Evolutionary conservation across 352 stramenopile species (phyloP), one percentile per base, ranked within the genome.

Genomic region (Aphanomyces euteiches): DNA sequence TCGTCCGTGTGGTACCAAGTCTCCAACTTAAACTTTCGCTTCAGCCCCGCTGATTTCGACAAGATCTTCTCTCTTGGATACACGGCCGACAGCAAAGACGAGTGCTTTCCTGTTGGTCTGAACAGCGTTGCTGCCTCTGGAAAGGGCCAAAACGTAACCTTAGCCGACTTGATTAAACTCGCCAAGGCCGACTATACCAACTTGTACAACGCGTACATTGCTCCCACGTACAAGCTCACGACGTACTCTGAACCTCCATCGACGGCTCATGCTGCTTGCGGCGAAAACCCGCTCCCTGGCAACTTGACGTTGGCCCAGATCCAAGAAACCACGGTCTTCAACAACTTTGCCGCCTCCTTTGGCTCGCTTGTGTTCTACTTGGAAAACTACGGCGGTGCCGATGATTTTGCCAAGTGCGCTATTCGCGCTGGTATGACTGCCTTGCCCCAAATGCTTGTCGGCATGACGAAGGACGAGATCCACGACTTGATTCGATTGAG

Each of bases 301-400:
- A 50, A 50, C 43, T n/a, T 50, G 43, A 56, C 72, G 36, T 72
- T 83, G 4, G 73, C 74, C 50, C 72, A 80, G 38, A 73, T 81
- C 34, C 83, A 87, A 65, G 61, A 76, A 57, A 83, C 73, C 1
- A 56, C 68, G 4, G 76, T 76, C 66, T 89, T 73, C 74, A 66
- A 78, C 64, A 89, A 89, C 76, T 89, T 89, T 71, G 77, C 77
- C 12, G 79, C 81, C 64, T 85, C 87, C 67, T 72, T 89, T 5
- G 58, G 58, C 0, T 87, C 85, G 74, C 73, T 89, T 28, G 58
- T 75, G 7, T 84, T 75, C 56, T 75, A 76, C 0, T 66, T 87
- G 2, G 81, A 88, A 66, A 76, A 60, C n/a, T 82, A 79, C 72
- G 72, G 82, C 58, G 77, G 79, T 21, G 60, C 70, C n/a, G 70